Conservation (phyloP, 2,329 filamentous ascomycete species). For the Trichothecium roseum region DNA sequence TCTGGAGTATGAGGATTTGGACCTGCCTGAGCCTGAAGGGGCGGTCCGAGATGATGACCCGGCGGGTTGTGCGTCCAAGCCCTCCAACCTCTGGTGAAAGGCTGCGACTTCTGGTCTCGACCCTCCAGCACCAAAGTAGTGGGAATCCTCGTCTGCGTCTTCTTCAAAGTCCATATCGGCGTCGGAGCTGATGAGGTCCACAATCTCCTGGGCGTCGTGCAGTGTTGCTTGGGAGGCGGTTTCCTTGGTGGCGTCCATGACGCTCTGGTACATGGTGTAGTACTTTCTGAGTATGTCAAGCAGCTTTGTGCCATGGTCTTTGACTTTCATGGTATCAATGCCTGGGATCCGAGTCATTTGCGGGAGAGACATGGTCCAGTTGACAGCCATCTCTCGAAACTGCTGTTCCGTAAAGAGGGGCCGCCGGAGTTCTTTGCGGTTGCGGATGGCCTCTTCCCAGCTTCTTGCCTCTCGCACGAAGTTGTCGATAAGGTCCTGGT, state of each 20-base stretch:
- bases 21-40: background rate
- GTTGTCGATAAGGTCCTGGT: slow-evolving; percentile 50
- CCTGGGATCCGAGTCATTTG: slow-evolving; percentile 54
- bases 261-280: slow-evolving; percentile 35
- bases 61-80: slow-evolving; percentile 5
- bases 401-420: slow-evolving; percentile 59
- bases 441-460: slow-evolving; percentile 51
- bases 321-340: slow-evolving; percentile 53
- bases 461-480: slow-evolving; percentile 55
- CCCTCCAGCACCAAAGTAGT: slow-evolving; percentile 28
- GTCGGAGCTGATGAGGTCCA: slow-evolving; percentile 44
- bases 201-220: slow-evolving; percentile 28
- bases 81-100: slow-evolving; percentile 20
- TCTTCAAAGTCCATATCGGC: slow-evolving; percentile 26
- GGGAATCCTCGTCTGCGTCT: slow-evolving; percentile 30
- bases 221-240: slow-evolving; percentile 5
- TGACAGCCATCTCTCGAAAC: slow-evolving; percentile 62
- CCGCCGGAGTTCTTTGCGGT: slow-evolving; percentile 43
- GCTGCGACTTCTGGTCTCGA: slow-evolving; percentile 20
- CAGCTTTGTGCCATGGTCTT: slow-evolving; percentile 50
- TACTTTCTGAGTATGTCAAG: slow-evolving; percentile 44
- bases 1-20: slow-evolving; percentile 1
- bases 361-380: slow-evolving; percentile 50
- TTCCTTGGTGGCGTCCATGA: slow-evolving; percentile 27
- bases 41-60: background rate